phyloP scores from a whole-genome alignment of 139 green algal genomes.

The Deuterostichococcus epilithicus region DNA sequence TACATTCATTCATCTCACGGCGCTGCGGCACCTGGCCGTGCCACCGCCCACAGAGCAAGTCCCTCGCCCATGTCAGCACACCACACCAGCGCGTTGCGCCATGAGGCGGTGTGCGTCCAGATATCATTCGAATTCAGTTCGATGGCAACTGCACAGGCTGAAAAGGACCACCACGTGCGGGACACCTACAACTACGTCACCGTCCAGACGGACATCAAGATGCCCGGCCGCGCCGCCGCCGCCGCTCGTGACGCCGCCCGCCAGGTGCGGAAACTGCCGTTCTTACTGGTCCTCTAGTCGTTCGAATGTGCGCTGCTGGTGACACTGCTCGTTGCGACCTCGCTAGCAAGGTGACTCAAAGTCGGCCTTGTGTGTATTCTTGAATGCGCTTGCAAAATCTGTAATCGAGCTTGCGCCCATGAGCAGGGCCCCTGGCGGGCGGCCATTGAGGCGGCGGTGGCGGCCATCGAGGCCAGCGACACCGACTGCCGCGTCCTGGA shows the following conservation, averaged over 20 bases:
- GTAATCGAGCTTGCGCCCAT: too few species aligned
- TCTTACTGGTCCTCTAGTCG: too few species aligned
- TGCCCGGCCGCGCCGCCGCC: constrained; percentile 43
- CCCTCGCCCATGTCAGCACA: not conserved
- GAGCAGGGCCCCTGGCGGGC: constrained; percentile 20
- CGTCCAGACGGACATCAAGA: constrained; percentile 61
- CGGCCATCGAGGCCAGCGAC: constrained; percentile 27
- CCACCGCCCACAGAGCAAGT: too few species aligned
- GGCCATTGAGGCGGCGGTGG: constrained; percentile 34
- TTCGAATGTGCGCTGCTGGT: too few species aligned
- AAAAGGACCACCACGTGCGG: constrained; percentile 74
- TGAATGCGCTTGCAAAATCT: too few species aligned
- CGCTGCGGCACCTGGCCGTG: too few species aligned
- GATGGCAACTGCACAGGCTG: constrained; percentile 54
- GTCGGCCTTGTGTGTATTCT: too few species aligned
- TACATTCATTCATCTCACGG: not conserved
- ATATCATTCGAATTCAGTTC: not conserved
- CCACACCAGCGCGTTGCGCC: not conserved
- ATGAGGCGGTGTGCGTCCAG: not conserved
- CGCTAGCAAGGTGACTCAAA: too few species aligned
- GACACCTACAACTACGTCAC: constrained; percentile 89
- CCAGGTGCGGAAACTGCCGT: too few species aligned
- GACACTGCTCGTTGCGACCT: too few species aligned
- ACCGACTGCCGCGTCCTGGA: constrained; percentile 63
- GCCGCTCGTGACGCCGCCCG: constrained; percentile 43